Conservation (phyloP, 371 early-diverging fungal genomes). For the Mortierella sp. region DNA sequence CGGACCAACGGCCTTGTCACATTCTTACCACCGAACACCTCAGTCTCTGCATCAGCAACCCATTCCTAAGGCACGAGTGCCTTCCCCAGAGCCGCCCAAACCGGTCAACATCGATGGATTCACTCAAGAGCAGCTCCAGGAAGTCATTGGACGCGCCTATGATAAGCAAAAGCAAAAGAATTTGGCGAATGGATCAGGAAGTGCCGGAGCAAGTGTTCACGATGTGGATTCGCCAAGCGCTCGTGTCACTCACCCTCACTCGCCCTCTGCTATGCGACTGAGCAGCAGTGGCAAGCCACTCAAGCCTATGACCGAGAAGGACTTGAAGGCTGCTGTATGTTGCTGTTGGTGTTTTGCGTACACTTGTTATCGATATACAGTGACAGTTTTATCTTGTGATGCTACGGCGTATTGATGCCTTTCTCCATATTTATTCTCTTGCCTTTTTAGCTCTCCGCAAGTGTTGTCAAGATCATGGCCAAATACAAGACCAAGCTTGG, state of each 20-base stretch:
- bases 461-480: constrained; percentile 76
- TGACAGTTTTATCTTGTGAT: neutral
- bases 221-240: constrained; percentile 59
- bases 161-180: constrained; percentile 59
- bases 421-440: neutral
- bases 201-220: constrained; percentile 57
- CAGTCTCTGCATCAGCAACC: constrained; percentile 18
- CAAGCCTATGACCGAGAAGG: constrained; percentile 62
- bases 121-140: constrained; percentile 64
- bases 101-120: constrained; percentile 61
- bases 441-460: constrained; percentile 62
- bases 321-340: constrained; percentile 63
- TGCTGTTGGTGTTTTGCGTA: too few relatives aligned
- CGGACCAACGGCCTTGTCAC: neutral
- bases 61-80: constrained; percentile 8
- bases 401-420: neutral
- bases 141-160: constrained; percentile 64
- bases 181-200: constrained; percentile 36
- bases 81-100: constrained; percentile 50
- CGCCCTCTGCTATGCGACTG: constrained; percentile 22
- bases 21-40: neutral
- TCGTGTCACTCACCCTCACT: constrained; percentile 23
- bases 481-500: constrained; percentile 70
- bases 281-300: constrained; percentile 25
- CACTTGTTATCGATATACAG: too few relatives aligned